Conservation (phyloP, 2,329 filamentous ascomycete species). For the Drechmeria coniospora region DNA sequence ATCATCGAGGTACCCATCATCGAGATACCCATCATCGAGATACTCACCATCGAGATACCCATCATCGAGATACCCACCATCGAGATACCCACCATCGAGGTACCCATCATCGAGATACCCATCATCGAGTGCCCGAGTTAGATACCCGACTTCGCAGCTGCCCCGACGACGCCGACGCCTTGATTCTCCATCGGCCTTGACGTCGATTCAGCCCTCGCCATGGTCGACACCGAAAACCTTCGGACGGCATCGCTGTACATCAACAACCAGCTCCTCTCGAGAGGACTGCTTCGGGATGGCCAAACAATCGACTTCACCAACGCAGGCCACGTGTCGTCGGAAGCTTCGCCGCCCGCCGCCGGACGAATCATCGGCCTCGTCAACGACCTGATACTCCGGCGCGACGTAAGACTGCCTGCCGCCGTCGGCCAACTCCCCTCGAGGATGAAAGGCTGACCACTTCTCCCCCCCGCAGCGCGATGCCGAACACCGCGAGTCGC, state of each 20-base stretch:
- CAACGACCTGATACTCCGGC: slow-evolving; percentile 79
- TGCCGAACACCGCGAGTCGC: slow-evolving; percentile 70
- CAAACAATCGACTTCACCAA: slow-evolving; percentile 70
- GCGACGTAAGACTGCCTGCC: slow-evolving; percentile 50
- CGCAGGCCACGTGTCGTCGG: no score
- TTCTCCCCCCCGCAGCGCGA: slow-evolving; percentile 47
- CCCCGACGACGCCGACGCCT: no score
- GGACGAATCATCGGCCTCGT: slow-evolving; percentile 84
- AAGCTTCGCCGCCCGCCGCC: no score
- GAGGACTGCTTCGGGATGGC: slow-evolving; percentile 51
- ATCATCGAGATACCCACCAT: no score
- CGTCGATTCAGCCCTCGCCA: slow-evolving; percentile 15
- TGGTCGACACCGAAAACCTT: slow-evolving; percentile 46
- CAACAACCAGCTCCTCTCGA: slow-evolving; percentile 54
- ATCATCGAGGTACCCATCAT: no score
- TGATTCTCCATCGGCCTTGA: no score
- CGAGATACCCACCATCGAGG: no score
- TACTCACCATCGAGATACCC: no score
- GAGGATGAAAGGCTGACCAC: background rate
- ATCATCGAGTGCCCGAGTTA: no score
- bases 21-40: no score
- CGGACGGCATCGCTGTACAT: slow-evolving; percentile 55
- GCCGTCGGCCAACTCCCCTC: background rate
- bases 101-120: no score
- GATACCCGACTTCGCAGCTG: no score